Percentiles rank a stretch among this genome's conserved stretches.
Conservation (phyloP, 805 yeast species). For the Monosporozyma solicola region DNA sequence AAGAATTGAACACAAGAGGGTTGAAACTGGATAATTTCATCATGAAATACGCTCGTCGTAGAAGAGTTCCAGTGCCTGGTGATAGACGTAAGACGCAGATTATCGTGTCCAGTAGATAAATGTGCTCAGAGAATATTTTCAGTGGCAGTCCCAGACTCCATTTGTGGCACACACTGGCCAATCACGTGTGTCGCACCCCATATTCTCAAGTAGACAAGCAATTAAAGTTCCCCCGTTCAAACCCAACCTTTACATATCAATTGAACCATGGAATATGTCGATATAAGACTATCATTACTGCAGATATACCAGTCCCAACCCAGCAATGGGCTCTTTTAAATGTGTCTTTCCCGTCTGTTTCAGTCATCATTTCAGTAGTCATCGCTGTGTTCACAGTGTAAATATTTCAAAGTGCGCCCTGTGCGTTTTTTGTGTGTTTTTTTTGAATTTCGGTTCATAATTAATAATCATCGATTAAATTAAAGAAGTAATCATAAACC, state of each 20-base stretch:
- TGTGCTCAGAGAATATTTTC: not conserved
- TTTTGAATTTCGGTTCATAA: not conserved
- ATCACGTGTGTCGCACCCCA: not conserved
- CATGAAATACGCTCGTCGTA: constrained; percentile 53
- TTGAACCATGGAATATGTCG: not conserved
- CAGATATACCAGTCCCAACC: not conserved
- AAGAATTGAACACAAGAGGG: constrained; percentile 46
- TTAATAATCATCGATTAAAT: not conserved
- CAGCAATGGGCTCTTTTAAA: not conserved
- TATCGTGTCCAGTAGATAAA: constrained; percentile 13
- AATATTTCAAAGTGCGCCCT: not conserved
- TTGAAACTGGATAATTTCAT: constrained; percentile 49
- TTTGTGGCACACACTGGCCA: not conserved
- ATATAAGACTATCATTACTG: too few species aligned
- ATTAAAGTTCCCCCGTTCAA: not conserved
- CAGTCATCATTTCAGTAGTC: not conserved
- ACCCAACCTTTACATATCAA: not conserved
- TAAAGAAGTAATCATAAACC: not conserved
- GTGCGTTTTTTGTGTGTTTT: not conserved
- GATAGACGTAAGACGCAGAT: constrained; percentile 25
- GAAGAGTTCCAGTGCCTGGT: constrained; percentile 31
- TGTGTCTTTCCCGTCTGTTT: not conserved
- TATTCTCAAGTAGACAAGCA: not conserved
- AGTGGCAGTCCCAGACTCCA: too few species aligned
- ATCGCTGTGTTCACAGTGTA: not conserved